Conservation (phyloP, 257 asterid species). For the Haberlea rhodopensis region DNA sequence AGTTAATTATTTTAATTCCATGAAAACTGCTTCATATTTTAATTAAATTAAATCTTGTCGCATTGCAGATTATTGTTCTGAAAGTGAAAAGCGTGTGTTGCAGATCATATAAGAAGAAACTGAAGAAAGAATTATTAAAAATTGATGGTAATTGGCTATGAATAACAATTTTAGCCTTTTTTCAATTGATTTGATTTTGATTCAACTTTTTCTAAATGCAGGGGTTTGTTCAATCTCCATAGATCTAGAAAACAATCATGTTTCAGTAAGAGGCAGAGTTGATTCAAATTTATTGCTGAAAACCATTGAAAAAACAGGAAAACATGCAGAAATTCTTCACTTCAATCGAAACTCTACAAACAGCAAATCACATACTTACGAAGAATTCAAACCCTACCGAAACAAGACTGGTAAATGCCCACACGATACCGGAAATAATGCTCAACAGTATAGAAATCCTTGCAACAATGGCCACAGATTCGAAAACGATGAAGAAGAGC, state of each 20-base stretch:
- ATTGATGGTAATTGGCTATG: not conserved
- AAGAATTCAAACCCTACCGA: not conserved
- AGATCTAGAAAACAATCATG: not conserved
- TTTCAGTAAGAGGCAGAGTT: not conserved
- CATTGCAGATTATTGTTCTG: not conserved
- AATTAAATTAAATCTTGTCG: too few species aligned
- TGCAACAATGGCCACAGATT: not conserved
- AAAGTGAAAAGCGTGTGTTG: not conserved
- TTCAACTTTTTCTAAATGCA: not conserved
- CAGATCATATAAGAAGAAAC: not conserved
- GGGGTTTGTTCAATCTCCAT: not conserved
- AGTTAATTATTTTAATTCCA: too few species aligned
- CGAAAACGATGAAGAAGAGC: not conserved
- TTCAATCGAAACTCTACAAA: not conserved
- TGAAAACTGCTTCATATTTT: too few species aligned
- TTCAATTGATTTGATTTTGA: not conserved
- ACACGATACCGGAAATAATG: not conserved
- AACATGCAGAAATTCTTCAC: not conserved
- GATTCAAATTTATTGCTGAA: not conserved
- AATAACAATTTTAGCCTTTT: too few species aligned
- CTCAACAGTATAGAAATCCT: not conserved
- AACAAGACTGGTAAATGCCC: not conserved
- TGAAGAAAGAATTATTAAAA: not conserved
- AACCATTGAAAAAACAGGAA: not conserved
- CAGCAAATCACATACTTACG: not conserved